phyloP scores from a whole-genome alignment of 2,329 filamentous ascomycete species.

The Colletotrichum aenigma region DNA sequence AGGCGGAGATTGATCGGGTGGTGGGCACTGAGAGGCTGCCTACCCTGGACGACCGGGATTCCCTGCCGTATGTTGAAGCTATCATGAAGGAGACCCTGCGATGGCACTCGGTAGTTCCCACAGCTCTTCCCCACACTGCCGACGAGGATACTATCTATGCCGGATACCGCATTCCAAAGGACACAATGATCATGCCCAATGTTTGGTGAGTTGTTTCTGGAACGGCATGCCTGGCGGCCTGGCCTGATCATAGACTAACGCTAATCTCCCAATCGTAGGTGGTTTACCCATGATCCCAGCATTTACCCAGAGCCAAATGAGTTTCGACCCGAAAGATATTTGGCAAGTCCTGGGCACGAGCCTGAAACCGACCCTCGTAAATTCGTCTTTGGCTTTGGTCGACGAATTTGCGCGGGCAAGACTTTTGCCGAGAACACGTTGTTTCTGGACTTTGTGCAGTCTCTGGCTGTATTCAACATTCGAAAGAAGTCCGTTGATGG shows the following conservation, averaged over 20 bases:
- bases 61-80: slow-evolving; percentile 56
- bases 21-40: slow-evolving; percentile 53
- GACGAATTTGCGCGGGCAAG: slow-evolving; percentile 22
- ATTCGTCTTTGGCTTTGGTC: slow-evolving; percentile 21
- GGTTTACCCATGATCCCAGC: slow-evolving; percentile 66
- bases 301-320: slow-evolving; percentile 55
- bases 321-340: slow-evolving; percentile 37
- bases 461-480: slow-evolving; percentile 52
- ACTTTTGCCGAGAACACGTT: slow-evolving; percentile 19
- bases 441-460: slow-evolving; percentile 37
- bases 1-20: slow-evolving; percentile 55
- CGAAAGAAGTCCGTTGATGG: slow-evolving; percentile 35
- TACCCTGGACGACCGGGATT: slow-evolving; percentile 48
- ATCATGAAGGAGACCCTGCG: slow-evolving; percentile 61
- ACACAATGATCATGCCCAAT: slow-evolving; percentile 23
- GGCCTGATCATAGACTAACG: not conserved
- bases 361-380: not conserved
- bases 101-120: slow-evolving; percentile 57
- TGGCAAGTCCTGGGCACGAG: slow-evolving; percentile 19
- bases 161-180: slow-evolving; percentile 10
- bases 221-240: not conserved
- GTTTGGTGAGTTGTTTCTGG: slow-evolving; percentile 11
- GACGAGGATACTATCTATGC: slow-evolving; percentile 20
- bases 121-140: slow-evolving; percentile 40
- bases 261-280: fast-evolving